phyloP scores from a whole-genome alignment of 2,329 filamentous ascomycete genomes.

The Penicillium italicum region DNA sequence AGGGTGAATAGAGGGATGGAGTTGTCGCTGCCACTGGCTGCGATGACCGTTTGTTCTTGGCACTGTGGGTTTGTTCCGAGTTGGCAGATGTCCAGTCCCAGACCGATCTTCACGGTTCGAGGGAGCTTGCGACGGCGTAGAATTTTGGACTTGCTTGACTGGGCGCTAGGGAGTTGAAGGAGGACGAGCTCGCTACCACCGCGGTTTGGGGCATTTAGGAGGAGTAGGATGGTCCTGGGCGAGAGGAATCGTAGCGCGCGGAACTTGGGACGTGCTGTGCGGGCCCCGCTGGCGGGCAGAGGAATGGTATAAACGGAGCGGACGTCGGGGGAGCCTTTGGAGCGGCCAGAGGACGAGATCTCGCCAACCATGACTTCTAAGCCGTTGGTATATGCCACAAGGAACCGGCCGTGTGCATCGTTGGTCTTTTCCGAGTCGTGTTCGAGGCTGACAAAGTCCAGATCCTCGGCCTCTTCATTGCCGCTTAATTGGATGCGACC shows the following conservation, averaged over 20 bases:
- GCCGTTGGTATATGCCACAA: constrained; percentile 75
- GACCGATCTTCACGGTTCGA: constrained; percentile 66
- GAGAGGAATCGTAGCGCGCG: constrained; percentile 56
- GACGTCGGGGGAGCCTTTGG: constrained; percentile 37
- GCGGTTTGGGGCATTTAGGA: constrained; percentile 55
- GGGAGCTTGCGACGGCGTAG: constrained; percentile 59
- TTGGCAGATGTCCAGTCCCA: constrained; percentile 71
- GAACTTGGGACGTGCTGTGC: constrained; percentile 48
- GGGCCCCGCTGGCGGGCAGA: constrained; percentile 31
- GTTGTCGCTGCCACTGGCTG: constrained; percentile 74
- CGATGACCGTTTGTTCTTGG: constrained; percentile 73
- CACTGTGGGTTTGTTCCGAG: constrained; percentile 58
- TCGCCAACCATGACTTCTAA: constrained; percentile 68
- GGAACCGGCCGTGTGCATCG: constrained; percentile 48
- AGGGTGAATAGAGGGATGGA: constrained; percentile 75
- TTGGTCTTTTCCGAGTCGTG: constrained; percentile 17
- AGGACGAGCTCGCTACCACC: constrained; percentile 55
- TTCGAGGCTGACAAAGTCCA: constrained; percentile 40
- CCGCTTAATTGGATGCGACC: constrained; percentile 51
- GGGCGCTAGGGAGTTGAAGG: constrained; percentile 31
- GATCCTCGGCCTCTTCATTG: constrained; percentile 51
- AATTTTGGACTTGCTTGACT: constrained; percentile 41
- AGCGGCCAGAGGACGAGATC: constrained; percentile 51
- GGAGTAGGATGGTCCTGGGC: constrained; percentile 51
- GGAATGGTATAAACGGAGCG: constrained; percentile 42